Conservation (phyloP, 345 rosid genomes). For the Brassica napus region Da-Ae NC_063435.1:26301001-26301500, state of each 20-base stretch:
- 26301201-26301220: slow-evolving; percentile 27
- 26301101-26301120: slow-evolving; percentile 15
- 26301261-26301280: slow-evolving; percentile 13
- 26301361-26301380: slow-evolving; percentile 2
- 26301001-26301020: neutral
- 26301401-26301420: neutral
- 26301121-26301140: neutral
- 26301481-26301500: neutral
- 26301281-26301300: slow-evolving; percentile 20
- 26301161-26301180: slow-evolving; percentile 19
- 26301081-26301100: slow-evolving; percentile 3
- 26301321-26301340: slow-evolving; percentile 19
- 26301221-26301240: slow-evolving; percentile 30
- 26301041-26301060: neutral
- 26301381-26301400: slow-evolving; percentile 19
- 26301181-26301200: neutral
- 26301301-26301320: slow-evolving; percentile 23
- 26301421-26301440: neutral
- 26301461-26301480: neutral
- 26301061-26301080: neutral
- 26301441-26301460: neutral
- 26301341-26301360: slow-evolving; percentile 19
- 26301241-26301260: slow-evolving; percentile 12
- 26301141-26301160: neutral
- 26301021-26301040: neutral